Evolutionary conservation across 495 filamentous ascomycete genomes (phyloP), one percentile per base, ranked within the genome.

Genomic region (Aspergillus diversus): DNA sequence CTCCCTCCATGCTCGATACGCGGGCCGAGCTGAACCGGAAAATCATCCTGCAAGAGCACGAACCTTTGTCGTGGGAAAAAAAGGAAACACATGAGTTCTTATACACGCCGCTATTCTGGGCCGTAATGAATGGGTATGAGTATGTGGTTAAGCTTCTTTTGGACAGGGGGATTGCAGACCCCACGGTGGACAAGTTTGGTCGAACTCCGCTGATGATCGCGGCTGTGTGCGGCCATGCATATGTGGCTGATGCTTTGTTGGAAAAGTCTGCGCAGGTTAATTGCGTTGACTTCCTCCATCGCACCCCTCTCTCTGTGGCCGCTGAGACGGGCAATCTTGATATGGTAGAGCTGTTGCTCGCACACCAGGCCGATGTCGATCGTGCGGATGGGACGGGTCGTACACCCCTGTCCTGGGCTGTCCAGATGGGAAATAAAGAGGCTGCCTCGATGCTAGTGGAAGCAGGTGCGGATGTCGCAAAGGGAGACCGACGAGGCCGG

Each of bases 391-490:
- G 0, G 2, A 57, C 31, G 54, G 56, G 55, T 7, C 16, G 56
- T 11, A 59, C 56, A 7, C 21, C 56, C 17, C 37, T 59, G 5
- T 32, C 16, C 12, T 49, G 56, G 56, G 56, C 56, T 8, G 42
- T 15, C n/a, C 39, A 35, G 21, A 15, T 9, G 56, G 56, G 56
- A 8, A 32, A 49, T n/a, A 9, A 5, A 1, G 42, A 49, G 12
- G 56, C 15, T 11, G 56, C 34, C 8, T 5, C 43, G 42, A n/a
- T 33, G 17, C 27, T 59, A 27, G 42, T 33, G 16, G 5, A 34
- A n/a, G 37, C 1, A 9, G 56, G 56, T 16, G 17, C 42, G 5
- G 56, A 59, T 8, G 42, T 59, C 9, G 21, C 42, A 6, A 47
- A 34, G 17, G 43, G 56, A 7, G 56, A 49, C 42, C 9, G 16